These are phyloP conservation scores for Gossypium gossypioides DNA, from an alignment of 441 rosid genomes.

Conservation along the genomic window DNA sequence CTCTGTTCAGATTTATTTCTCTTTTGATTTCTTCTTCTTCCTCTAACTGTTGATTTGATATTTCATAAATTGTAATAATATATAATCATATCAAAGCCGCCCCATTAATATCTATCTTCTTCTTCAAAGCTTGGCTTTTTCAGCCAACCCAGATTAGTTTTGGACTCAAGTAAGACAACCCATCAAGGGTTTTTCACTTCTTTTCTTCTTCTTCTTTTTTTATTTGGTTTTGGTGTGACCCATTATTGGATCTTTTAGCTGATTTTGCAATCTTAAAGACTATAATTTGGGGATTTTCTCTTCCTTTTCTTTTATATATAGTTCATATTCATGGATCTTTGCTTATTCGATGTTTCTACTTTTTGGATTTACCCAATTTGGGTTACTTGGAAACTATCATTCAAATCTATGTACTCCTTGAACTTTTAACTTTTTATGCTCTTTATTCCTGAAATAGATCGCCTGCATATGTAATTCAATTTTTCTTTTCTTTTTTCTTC, in stretches of 20 bases:
- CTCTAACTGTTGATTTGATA: conserved; percentile 11
- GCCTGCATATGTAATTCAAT: not conserved
- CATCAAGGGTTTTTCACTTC: conserved; percentile 14
- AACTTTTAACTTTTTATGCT: conserved; percentile 5
- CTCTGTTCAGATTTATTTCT: conserved; percentile 22
- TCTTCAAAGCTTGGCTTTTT: conserved; percentile 12
- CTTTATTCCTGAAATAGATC: not conserved
- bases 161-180: conserved; percentile 36
- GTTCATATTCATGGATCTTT: not conserved
- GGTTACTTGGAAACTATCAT: conserved; percentile 8
- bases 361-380: not conserved
- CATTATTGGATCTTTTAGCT: conserved; percentile 15
- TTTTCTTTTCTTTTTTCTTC: not conserved
- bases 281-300: conserved; percentile 4
- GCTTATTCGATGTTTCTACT: conserved; percentile 4
- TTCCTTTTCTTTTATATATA: not conserved
- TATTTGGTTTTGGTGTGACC: conserved; percentile 17
- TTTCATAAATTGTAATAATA: not conserved
- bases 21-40: conserved; percentile 16
- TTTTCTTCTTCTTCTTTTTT: conserved; percentile 5
- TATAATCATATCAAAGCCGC: conserved; percentile 8
- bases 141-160: conserved; percentile 45
- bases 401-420: not conserved
- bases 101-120: not conserved
- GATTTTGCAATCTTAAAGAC: conserved; percentile 6